Base-by-base conservation (phyloP, 306 rosid genomes). In the Clitoria ternatea region DNA sequence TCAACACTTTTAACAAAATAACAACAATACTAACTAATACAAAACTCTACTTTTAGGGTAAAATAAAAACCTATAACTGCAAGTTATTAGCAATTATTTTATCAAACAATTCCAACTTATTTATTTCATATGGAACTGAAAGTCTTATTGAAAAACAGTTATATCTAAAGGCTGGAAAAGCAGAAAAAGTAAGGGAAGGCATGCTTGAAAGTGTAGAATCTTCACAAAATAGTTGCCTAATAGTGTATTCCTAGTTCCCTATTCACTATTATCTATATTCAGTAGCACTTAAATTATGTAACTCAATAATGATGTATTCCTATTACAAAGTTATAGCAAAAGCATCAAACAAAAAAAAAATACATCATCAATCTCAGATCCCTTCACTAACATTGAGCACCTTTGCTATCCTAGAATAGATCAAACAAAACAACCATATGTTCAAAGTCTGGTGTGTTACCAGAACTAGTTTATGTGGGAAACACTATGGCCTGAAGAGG, bases 161-260 rank as follows among this genome's bases (percentile, higher is more conserved):
- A n/a, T n/a, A n/a, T n/a, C n/a, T n/a, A n/a, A n/a, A n/a, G n/a
- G 22, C 13, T 47, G 45, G 19, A 66, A 29, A 66, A 12, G 11
- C 56, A 15, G 47, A 47, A 18, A 57, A 71, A 27, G 10, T n/a
- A 22, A 56, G 26, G n/a, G n/a, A 8, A 63, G 18, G 61, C 14
- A n/a, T 65, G 32, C 45, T 54, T 42, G 12, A 75, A 43, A 19
- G 37, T 15, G 24, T 24, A 73, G 30, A 65, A 30, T 53, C 79
- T 19, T 29, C 48, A n/a, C n/a, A n/a, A n/a, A n/a, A 53, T 13
- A 36, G 27, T 22, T 2, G 37, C 9, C 35, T 13, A 35, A 54
- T 53, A n/a, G n/a, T n/a, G n/a, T 9, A 15, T 33, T 61, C 18
- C 40, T 37, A 50, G 61, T 47, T 22, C 45, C 19, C 45, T 32